Conservation (phyloP, 169 alveolate species). For the Plasmodium coatneyi region DNA sequence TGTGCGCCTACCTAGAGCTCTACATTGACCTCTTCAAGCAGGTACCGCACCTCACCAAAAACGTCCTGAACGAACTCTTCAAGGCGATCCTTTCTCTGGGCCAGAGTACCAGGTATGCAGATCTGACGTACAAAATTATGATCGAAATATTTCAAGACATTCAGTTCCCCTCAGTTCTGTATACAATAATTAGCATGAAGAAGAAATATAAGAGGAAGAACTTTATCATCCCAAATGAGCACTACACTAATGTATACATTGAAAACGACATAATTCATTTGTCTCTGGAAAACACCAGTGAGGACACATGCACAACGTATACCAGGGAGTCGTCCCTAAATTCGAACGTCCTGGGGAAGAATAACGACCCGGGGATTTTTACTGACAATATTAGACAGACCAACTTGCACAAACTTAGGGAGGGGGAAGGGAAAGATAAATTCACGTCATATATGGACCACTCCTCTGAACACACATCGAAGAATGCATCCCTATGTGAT, state of each 20-base stretch:
- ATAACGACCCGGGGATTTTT: background rate
- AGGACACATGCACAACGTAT: slow-evolving; percentile 70
- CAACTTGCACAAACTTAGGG: background rate
- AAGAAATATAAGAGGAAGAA: slow-evolving; percentile 26
- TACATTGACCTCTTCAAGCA: slow-evolving; percentile 58
- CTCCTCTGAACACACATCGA: background rate
- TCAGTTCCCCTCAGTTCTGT: slow-evolving; percentile 65
- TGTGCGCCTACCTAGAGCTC: slow-evolving; percentile 56
- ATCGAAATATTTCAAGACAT: slow-evolving; percentile 34
- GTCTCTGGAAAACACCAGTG: slow-evolving; percentile 71
- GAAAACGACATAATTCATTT: slow-evolving; percentile 69
- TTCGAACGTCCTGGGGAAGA: background rate
- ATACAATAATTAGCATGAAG: slow-evolving; percentile 37
- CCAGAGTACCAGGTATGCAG: slow-evolving; percentile 21
- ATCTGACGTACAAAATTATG: slow-evolving; percentile 31
- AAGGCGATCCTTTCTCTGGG: slow-evolving; percentile 19
- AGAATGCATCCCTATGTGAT: background rate
- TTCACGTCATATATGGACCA: background rate
- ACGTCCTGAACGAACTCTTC: slow-evolving; percentile 34
- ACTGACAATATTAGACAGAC: background rate
- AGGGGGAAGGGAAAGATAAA: background rate
- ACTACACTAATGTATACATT: slow-evolving; percentile 33
- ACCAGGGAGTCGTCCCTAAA: slow-evolving; percentile 71
- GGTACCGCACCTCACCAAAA: slow-evolving; percentile 66
- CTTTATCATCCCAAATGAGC: slow-evolving; percentile 42